Conservation (phyloP, 805 yeast species). For the Myxozyma neotropica region DNA sequence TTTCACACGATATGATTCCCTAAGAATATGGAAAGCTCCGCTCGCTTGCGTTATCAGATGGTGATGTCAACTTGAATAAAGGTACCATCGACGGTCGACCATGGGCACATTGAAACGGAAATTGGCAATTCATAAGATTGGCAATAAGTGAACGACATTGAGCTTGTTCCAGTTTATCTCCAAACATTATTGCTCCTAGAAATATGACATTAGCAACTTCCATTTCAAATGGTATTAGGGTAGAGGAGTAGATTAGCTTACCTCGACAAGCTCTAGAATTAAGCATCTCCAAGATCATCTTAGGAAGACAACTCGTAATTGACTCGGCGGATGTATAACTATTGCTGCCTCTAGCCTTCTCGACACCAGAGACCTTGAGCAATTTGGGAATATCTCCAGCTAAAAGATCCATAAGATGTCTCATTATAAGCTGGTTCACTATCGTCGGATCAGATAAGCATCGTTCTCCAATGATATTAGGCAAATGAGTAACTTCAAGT, state of each 20-base stretch:
- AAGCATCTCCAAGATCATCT: slow-evolving; percentile 48
- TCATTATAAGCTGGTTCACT: slow-evolving; percentile 8
- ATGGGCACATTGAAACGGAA: slow-evolving; percentile 83
- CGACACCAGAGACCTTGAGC: background rate
- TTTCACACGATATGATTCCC: too few relatives aligned
- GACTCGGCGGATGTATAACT: background rate
- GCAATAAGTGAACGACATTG: slow-evolving; percentile 53
- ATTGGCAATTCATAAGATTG: slow-evolving; percentile 51
- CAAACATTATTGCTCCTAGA: slow-evolving; percentile 70
- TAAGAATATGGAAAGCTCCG: background rate
- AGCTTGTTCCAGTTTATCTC: slow-evolving; percentile 49
- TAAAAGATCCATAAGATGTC: slow-evolving; percentile 20
- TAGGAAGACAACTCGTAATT: slow-evolving; percentile 1
- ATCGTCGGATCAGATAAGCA: slow-evolving; percentile 23
- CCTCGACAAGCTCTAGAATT: slow-evolving; percentile 45
- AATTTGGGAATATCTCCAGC: slow-evolving; percentile 1
- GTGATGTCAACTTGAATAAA: slow-evolving; percentile 1
- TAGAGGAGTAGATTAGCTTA: background rate
- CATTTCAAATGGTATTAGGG: too few relatives aligned
- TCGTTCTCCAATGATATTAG: slow-evolving; percentile 47
- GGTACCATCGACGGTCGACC: slow-evolving; percentile 78
- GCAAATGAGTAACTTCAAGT: slow-evolving; percentile 49
- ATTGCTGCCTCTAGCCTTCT: background rate
- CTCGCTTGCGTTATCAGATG: background rate
- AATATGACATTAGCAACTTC: background rate